Evolutionary conservation across 2,329 filamentous ascomycete species (phyloP), one percentile per base, ranked within the genome.

Genomic region (Macroventuria anomochaeta): DNA sequence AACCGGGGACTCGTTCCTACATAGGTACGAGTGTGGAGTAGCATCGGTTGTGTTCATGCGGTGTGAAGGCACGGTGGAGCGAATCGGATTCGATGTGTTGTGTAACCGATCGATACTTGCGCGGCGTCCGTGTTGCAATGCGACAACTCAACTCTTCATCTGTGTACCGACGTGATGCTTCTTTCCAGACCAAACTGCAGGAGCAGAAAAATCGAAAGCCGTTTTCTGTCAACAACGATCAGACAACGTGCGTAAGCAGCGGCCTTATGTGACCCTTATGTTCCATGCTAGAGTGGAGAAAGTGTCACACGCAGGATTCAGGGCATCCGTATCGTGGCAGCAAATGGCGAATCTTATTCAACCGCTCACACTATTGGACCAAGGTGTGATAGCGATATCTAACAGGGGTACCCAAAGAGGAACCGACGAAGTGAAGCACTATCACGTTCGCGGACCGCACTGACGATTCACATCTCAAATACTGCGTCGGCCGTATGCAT

Each of bases 361-460:
- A 69, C 70, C 72, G 70, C 72, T 71, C 69, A 65, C 53, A 60
- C 71, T 72, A 75, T 75, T 74, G 71, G 67, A 68, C 69, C 69
- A 72, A 72, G 68, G 53, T 69, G 70, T 74, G 72, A 74, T 72
- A 67, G 53, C 60, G 62, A 66, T 46, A 60, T 55, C 49, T 47
- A 53, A 65, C 62, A 57, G 55, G 67, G 67, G 61, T 36, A 12
- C 59, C 61, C 25, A 49, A 65, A 62, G 48, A 54, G 53, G 61
- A 46, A 59, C 46, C 55, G 58, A 65, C 63, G 60, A 63, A 55
- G 59, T 55, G 64, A 55, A 53, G 55, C 62, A 61, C 59, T 57
- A 68, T 72, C 65, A 64, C 64, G 53, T 33, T 59, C 57, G 55
- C 46, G 60, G 61, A 55, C 61, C 62, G 63, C 63, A 65, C 64